These are phyloP conservation scores for Calonectria montana DNA, from an alignment of 2,329 filamentous ascomycete species.

Conservation along the genomic window DNA sequence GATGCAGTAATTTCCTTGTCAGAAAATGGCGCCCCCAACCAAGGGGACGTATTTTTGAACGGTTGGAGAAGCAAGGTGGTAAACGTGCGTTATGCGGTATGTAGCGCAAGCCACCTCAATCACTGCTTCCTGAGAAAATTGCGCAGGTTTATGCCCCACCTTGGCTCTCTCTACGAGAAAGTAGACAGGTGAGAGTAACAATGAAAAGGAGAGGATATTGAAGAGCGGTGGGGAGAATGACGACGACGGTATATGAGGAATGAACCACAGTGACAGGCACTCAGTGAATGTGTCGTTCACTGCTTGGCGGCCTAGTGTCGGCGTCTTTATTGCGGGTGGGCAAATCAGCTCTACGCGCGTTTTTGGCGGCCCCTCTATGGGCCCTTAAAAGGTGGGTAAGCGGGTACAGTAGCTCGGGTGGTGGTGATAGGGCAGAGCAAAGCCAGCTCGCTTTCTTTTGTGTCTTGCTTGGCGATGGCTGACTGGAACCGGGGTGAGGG, in stretches of 20 bases:
- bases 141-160: background rate
- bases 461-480: background rate
- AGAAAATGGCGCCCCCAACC: background rate
- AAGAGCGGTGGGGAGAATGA: background rate
- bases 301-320: conserved; percentile 17
- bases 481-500: background rate
- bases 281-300: background rate
- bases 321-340: conserved; percentile 7
- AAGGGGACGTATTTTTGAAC: background rate
- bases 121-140: background rate
- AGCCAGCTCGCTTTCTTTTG: background rate
- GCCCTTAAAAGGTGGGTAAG: background rate
- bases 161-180: background rate
- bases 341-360: conserved; percentile 9
- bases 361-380: background rate
- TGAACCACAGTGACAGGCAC: background rate
- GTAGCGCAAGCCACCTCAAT: background rate
- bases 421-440: conserved; percentile 11
- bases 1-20: background rate
- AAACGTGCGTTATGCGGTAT: background rate
- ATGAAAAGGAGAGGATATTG: conserved; percentile 1
- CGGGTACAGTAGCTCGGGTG: conserved; percentile 3
- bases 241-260: background rate
- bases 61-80: background rate
- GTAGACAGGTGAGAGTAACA: background rate